These are phyloP conservation scores for Poronia punctata DNA, from an alignment of 495 filamentous ascomycete species.

Conservation along the genomic window DNA sequence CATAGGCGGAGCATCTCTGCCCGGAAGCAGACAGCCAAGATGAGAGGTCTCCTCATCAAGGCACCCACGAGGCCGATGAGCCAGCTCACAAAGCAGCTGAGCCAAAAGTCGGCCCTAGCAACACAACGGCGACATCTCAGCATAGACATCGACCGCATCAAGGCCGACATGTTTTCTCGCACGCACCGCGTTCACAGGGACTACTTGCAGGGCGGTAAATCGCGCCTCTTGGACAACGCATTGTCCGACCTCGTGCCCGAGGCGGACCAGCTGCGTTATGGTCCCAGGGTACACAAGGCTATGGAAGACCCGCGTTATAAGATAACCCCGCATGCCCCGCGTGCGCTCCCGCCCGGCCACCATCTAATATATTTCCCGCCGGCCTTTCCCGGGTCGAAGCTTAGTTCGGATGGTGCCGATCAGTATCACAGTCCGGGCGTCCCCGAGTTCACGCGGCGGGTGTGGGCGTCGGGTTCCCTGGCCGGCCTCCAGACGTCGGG, in stretches of 20 bases:
- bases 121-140: no score
- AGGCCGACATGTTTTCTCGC: conserved; percentile 31
- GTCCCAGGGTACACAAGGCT: not conserved
- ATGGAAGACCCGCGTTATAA: no score
- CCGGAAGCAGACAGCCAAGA: no score
- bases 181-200: conserved; percentile 53
- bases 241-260: conserved; percentile 52
- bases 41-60: no score
- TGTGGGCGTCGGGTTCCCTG: conserved; percentile 72
- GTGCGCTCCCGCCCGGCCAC: conserved; percentile 54
- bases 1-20: no score
- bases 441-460: conserved; percentile 55
- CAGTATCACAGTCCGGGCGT: conserved; percentile 53
- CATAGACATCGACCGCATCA: conserved; percentile 12
- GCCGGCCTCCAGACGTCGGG: conserved; percentile 18
- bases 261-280: no score
- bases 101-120: no score
- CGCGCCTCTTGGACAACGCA: conserved; percentile 57
- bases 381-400: conserved; percentile 41
- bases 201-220: conserved; percentile 55
- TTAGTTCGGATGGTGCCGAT: conserved; percentile 69
- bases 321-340: no score
- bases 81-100: no score
- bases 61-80: no score
- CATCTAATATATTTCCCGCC: conserved; percentile 71